Evolutionary conservation across 441 rosid species (phyloP), one percentile per base, ranked within the genome.

Genomic region (Dalechampia spathulata): DNA sequence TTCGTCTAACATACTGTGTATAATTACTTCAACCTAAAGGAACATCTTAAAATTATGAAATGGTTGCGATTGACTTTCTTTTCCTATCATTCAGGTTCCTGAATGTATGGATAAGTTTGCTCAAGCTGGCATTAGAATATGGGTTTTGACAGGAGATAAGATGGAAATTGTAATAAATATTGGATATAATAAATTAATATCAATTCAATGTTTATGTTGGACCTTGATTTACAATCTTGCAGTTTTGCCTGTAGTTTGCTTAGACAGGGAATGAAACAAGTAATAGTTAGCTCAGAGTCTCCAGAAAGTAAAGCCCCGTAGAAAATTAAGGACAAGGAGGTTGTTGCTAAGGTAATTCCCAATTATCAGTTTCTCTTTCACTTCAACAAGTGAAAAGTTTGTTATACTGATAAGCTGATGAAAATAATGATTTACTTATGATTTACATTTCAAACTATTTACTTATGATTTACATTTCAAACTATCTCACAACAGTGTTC

Each of bases 91-190:
- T 6, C 61, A 92, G 99, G 99, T 92, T 69, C 89, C 99, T 48
- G 97, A 83, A 62, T 93, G 97, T 77, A 93, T 93, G 97, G 97
- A n/a, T n/a, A n/a, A n/a, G n/a, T n/a, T n/a, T n/a, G n/a, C n/a
- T n/a, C n/a, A n/a, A n/a, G n/a, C n/a, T 37, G 97, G 99, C 63
- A 85, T 89, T 44, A 93, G 90, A 62, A 63, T 93, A 53, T 93
- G 99, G 99, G 89, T 93, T 63, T 74, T 93, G 71, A 93, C 97
- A 16, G 99, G 99, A 55, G 99, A 93, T 68, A 93, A 93, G 76
- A 90, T 87, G 97, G 99, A 93, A 78, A 93, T 97, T 6, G 99
- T 97, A 32, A 90, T 93, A 60, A 93, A 93, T 66, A 90, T 93
- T 50, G 99, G 99, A 97, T 89, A 75, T 26, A 55, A 54, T 55